Evolutionary conservation across 23 red algal species (phyloP), one percentile per base, ranked within the genome.

Genomic region (Gracilariopsis chorda): DNA sequence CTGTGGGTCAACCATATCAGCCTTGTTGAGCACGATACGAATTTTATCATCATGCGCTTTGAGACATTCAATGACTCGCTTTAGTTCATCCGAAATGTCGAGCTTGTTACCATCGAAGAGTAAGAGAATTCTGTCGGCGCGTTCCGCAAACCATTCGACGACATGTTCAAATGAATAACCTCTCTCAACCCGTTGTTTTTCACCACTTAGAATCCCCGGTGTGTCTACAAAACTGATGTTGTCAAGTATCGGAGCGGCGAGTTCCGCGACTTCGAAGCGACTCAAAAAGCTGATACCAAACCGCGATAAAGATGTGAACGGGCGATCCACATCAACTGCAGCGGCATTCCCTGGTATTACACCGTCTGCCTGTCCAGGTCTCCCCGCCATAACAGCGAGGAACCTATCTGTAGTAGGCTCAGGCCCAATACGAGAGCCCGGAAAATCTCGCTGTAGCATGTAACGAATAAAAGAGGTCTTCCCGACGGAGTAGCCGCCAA

Each of bases 391-490:
- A 19, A 95, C 80, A 23, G 92, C 92, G 5, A 88, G 59, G 53
- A 95, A 95, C 23, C 82, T 46, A 55, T 95, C 92, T 2, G 92
- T 95, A 13, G 92, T 88, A 20, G 92, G 92, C 41, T 95, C 92
- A n/a, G 82, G 82, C 28, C 82, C 82, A 29, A 95, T 88, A 20
- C 92, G 84, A 13, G 78, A 64, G 19, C 92, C 92, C 28, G 92
- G 92, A 83, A 95, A 89, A 59, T 95, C 92, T 9, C 92, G 74
- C 69, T 95, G 83, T 17, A 95, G 56, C 60, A 95, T 79, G 59
- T 95, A 95, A 29, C 72, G 70, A 56, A 95, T 95, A 71, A 95
- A 95, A 9, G 83, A 89, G 40, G 92, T 95, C 56, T 95, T 95
- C 27, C 92, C 92, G 25, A 95, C 92, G 17, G 83, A 89, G 52